Percentiles rank a stretch among this genome's conserved stretches.
phyloP scores from a whole-genome alignment of 768 basidiomycete species.

The Chalciporus piperatus region DNA sequence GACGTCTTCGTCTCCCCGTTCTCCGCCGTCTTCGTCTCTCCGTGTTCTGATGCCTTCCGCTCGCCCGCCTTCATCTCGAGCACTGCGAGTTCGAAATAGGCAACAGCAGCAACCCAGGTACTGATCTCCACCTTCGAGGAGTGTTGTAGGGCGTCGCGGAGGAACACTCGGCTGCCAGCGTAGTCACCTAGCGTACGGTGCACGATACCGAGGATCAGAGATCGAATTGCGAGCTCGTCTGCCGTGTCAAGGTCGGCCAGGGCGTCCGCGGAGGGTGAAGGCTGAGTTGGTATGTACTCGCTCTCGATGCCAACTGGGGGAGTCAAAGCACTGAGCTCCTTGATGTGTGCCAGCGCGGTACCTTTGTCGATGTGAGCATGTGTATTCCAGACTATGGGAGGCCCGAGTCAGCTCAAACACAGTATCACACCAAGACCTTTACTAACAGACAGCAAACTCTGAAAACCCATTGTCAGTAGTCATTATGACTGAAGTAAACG shows the following conservation, averaged over 20 bases:
- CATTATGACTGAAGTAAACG: neutral
- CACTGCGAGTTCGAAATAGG: constrained; percentile 69
- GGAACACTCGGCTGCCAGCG: constrained; percentile 42
- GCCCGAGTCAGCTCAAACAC: constrained; percentile 3
- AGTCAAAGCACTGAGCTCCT: constrained; percentile 47
- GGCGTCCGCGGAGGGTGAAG: neutral
- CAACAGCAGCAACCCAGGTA: constrained; percentile 67
- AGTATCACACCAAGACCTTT: neutral
- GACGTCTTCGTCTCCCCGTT: constrained; percentile 6
- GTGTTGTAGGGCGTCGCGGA: constrained; percentile 49
- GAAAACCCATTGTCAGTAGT: constrained; percentile 4
- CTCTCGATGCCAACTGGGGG: constrained; percentile 40
- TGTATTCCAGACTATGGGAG: constrained; percentile 68
- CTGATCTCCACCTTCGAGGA: constrained; percentile 44
- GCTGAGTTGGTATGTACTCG: constrained; percentile 20
- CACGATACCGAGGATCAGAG: constrained; percentile 64
- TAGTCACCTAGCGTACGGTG: constrained; percentile 56
- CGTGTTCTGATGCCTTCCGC: constrained; percentile 29
- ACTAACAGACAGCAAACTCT: constrained; percentile 74
- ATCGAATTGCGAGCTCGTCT: constrained; percentile 68
- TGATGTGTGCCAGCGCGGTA: constrained; percentile 58
- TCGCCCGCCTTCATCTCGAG: constrained; percentile 66
- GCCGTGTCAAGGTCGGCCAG: constrained; percentile 55
- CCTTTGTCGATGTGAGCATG: constrained; percentile 56
- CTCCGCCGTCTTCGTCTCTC: constrained; percentile 18